Percentiles rank a stretch among this genome's conserved stretches.
These are phyloP conservation scores for Immersiporthe knoxdaviesiana DNA, from an alignment of 2,329 filamentous ascomycete species.

Conservation along the genomic window DNA sequence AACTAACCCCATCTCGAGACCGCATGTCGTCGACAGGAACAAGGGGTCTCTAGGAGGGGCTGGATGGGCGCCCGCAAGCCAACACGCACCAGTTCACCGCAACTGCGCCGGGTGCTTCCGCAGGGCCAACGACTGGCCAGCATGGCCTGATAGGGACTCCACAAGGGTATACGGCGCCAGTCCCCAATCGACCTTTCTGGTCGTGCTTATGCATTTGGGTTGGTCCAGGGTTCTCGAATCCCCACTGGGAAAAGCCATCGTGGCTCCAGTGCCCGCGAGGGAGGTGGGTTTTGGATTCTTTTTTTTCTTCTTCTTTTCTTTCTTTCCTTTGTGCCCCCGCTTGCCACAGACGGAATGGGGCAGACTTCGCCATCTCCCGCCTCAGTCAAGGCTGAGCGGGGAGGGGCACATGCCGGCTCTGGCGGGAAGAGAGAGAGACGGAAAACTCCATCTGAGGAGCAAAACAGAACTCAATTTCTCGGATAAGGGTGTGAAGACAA, in stretches of 20 bases:
- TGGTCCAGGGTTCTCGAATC: constrained; percentile 4
- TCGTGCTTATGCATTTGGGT: constrained; percentile 7
- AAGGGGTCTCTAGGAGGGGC: constrained; percentile 1
- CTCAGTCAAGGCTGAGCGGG: constrained; percentile 1
- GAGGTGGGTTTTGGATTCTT: background rate
- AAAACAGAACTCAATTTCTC: background rate
- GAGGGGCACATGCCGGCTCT: constrained; percentile 5
- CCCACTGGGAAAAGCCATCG: background rate
- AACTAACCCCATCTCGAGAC: background rate
- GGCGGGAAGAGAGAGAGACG: constrained; percentile 9
- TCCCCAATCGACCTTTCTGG: constrained; percentile 20
- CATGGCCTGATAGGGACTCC: constrained; percentile 8
- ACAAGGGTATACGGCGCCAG: constrained; percentile 19
- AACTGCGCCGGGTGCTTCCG: constrained; percentile 23
- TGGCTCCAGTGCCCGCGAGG: constrained; percentile 25
- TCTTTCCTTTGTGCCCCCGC: too few species aligned
- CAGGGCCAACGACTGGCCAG: constrained; percentile 17
- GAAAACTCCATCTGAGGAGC: background rate
- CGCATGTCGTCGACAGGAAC: constrained; percentile 12
- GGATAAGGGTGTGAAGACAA: background rate
- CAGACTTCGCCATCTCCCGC: background rate
- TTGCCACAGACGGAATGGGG: background rate
- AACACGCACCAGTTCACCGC: constrained; percentile 9
- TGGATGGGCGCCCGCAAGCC: constrained; percentile 3
- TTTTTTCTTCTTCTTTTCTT: background rate